A percentile compares a stretch with the other conserved stretches of the same genome.
Evolutionary conservation across 495 filamentous ascomycete species (phyloP).

Genomic region (Alectoria sarmentosa): DNA sequence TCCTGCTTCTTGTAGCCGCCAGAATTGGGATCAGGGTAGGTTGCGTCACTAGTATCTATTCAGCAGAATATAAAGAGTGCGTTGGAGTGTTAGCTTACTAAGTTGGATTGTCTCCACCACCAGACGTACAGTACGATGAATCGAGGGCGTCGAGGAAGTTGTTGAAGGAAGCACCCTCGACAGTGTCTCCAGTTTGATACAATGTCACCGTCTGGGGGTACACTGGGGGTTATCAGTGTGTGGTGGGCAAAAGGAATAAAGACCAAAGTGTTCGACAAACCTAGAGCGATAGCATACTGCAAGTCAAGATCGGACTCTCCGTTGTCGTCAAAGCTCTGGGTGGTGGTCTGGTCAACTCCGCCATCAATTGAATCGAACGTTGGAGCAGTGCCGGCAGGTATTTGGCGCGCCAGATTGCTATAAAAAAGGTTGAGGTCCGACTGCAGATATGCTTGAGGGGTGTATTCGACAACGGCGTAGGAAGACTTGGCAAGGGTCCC

Average conservation of each 20-base stretch:
- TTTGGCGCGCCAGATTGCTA: conserved; percentile 39
- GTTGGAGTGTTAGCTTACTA: conserved; percentile 2
- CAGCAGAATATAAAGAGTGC: not conserved
- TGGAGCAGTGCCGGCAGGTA: conserved; percentile 25
- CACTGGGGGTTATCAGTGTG: conserved; percentile 22
- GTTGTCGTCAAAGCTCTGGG: conserved; percentile 25
- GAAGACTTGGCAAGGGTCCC: conserved; percentile 15
- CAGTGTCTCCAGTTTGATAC: conserved; percentile 52
- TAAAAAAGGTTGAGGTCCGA: conserved; percentile 57
- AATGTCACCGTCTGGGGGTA: conserved; percentile 53
- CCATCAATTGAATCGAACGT: conserved; percentile 41
- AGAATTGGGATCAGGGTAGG: conserved; percentile 38
- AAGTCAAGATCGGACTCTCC: conserved; percentile 49
- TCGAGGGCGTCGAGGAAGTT: conserved; percentile 57
- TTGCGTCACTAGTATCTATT: conserved; percentile 32
- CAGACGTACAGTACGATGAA: conserved; percentile 47
- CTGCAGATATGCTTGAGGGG: conserved; percentile 38
- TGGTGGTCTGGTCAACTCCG: conserved; percentile 29
- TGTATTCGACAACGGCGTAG: conserved; percentile 40
- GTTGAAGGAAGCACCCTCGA: conserved; percentile 42
- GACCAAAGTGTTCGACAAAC: not conserved
- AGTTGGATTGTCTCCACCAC: conserved; percentile 40
- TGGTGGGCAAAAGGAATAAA: not conserved
- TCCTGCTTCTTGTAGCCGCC: conserved; percentile 52
- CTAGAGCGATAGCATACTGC: conserved; percentile 43